These are phyloP conservation scores for Prunus fruticosa DNA, from an alignment of 306 rosid genomes.

Conservation along the genomic window DNA sequence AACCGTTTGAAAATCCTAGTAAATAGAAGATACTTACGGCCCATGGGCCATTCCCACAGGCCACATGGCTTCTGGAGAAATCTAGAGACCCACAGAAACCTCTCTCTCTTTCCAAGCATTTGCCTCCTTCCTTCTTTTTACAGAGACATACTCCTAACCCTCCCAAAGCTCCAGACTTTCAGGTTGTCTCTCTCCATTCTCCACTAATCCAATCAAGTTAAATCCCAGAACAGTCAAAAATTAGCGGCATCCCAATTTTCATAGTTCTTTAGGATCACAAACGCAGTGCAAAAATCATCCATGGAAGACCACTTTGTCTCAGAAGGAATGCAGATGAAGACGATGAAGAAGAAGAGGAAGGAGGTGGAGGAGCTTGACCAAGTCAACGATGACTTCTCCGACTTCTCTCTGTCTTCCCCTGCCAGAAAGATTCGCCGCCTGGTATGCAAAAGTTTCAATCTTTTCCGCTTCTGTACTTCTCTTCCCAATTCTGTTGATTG, in stretches of 20 bases:
- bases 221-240: neutral
- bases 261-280: neutral
- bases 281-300: neutral
- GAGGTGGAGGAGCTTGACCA: conserved; percentile 44
- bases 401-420: conserved; percentile 72
- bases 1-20: too few relatives aligned
- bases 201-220: neutral
- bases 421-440: conserved; percentile 93
- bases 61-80: conserved; percentile 16
- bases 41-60: neutral
- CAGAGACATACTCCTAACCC: neutral
- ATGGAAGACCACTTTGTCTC: conserved; percentile 13
- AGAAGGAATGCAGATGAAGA: conserved; percentile 15
- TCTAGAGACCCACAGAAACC: conserved; percentile 17
- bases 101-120: neutral
- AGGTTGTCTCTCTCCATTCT: neutral
- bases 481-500: neutral
- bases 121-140: neutral
- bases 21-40: too few relatives aligned
- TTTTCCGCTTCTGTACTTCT: neutral
- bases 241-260: neutral
- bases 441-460: conserved; percentile 16
- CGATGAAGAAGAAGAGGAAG: conserved; percentile 42
- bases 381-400: conserved; percentile 58
- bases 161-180: too few relatives aligned